Evolutionary conservation across 140 eudicot genomes (phyloP).

Genomic region (Artemisia princeps): DNA sequence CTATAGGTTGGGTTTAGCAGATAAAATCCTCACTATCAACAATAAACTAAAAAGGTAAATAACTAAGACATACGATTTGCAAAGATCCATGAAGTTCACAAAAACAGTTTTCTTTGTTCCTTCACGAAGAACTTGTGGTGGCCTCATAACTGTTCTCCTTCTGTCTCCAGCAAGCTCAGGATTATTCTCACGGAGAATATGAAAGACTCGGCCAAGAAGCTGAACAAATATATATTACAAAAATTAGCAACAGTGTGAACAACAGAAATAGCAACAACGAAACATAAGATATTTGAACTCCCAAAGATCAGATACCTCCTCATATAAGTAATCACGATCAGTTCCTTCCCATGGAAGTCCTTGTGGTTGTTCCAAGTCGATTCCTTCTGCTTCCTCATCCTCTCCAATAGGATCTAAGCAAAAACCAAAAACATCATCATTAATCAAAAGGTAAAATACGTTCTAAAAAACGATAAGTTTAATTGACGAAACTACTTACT

Average conservation of each 20-base stretch:
- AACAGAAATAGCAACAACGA: conserved; percentile 11
- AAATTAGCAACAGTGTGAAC: neutral
- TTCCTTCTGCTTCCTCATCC: conserved; percentile 36
- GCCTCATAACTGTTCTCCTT: conserved; percentile 93
- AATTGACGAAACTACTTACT: conserved; percentile 31
- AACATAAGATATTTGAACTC: neutral
- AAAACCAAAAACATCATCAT: neutral
- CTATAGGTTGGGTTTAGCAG: too few relatives aligned
- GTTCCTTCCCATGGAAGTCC: conserved; percentile 38
- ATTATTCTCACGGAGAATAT: conserved; percentile 82
- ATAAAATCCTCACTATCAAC: neutral
- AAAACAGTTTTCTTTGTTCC: conserved; percentile 97
- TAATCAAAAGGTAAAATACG: neutral
- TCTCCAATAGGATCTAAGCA: conserved; percentile 44
- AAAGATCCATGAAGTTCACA: conserved; percentile 85
- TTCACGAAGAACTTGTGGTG: conserved; percentile 95
- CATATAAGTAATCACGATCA: conserved; percentile 34
- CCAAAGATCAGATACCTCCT: conserved; percentile 26
- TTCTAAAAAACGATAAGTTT: neutral
- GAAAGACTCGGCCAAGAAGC: conserved; percentile 81
- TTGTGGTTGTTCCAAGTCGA: conserved; percentile 34
- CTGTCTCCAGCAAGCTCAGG: conserved; percentile 98
- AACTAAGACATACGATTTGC: conserved; percentile 56
- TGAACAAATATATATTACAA: conserved; percentile 27
- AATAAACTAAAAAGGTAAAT: conserved; percentile 6